phyloP scores from a whole-genome alignment of 805 yeast species.

The Kurtzmaniella cleridarum region DNA sequence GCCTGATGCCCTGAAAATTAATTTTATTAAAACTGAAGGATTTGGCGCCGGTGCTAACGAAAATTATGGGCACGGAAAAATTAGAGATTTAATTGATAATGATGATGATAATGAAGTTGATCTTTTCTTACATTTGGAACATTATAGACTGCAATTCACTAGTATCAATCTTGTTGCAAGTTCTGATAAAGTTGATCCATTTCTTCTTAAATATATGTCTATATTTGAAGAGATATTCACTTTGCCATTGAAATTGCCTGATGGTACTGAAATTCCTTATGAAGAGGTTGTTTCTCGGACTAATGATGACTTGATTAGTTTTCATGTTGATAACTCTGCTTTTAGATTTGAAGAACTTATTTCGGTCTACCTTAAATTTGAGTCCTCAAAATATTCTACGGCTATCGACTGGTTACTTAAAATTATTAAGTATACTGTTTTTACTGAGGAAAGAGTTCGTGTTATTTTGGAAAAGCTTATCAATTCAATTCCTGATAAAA shows the following conservation, averaged over 20 bases:
- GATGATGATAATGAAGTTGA: constrained; percentile 45
- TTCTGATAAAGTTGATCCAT: constrained; percentile 45
- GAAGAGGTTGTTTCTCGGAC: constrained; percentile 73
- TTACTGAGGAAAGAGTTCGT: constrained; percentile 67
- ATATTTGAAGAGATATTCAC: constrained; percentile 62
- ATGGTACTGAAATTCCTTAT: constrained; percentile 56
- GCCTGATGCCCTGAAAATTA: constrained; percentile 71
- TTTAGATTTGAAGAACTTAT: constrained; percentile 52
- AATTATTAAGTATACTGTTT: constrained; percentile 58
- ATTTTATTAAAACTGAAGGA: constrained; percentile 64
- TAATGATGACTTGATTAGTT: constrained; percentile 67
- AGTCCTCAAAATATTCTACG: constrained; percentile 51
- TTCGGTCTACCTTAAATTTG: constrained; percentile 56
- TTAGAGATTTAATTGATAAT: neutral
- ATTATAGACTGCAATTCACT: constrained; percentile 73
- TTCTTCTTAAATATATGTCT: constrained; percentile 59
- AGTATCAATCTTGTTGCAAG: constrained; percentile 59
- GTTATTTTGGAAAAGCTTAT: constrained; percentile 59
- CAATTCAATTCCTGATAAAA: constrained; percentile 55
- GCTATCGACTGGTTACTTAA: constrained; percentile 76
- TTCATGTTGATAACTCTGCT: constrained; percentile 47
- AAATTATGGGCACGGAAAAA: neutral
- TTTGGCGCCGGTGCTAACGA: constrained; percentile 53
- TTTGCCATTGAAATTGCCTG: constrained; percentile 60
- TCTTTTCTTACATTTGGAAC: constrained; percentile 71